Conservation (phyloP, 106 monocot species). For the Iris macrosiphon region DNA sequence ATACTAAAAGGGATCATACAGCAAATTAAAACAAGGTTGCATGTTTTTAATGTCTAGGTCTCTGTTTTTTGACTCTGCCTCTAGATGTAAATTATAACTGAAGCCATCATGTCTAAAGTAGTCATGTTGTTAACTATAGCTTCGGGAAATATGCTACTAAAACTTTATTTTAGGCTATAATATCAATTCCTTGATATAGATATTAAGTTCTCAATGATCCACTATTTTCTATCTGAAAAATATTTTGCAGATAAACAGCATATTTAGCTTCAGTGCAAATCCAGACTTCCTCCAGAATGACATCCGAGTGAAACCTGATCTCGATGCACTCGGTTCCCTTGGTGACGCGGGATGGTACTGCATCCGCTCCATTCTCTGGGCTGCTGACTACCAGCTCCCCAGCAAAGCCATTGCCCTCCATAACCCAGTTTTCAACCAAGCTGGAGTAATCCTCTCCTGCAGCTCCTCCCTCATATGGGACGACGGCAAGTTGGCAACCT, state of each 20-base stretch:
- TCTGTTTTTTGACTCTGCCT: no score
- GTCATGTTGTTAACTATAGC: no score
- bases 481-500: slow-evolving; percentile 53
- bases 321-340: slow-evolving; percentile 68
- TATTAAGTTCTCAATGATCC: no score
- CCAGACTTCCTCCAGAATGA: slow-evolving; percentile 58
- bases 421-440: slow-evolving; percentile 31
- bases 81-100: no score
- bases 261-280: slow-evolving; percentile 26
- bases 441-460: slow-evolving; percentile 58
- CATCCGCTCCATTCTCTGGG: slow-evolving; percentile 67
- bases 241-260: slow-evolving; percentile 53
- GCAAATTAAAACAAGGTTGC: no score
- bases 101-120: no score
- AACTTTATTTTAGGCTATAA: no score
- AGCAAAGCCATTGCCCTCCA: slow-evolving; percentile 37
- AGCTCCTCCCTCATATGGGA: slow-evolving; percentile 56
- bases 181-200: no score
- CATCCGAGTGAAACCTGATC: slow-evolving; percentile 75
- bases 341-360: slow-evolving; percentile 85
- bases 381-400: slow-evolving; percentile 50
- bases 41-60: no score
- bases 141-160: no score
- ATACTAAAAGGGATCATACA: no score
- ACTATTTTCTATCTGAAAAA: no score